A percentile compares a stretch with the other conserved stretches of the same genome.
Evolutionary conservation across 2,329 filamentous ascomycete genomes (phyloP).

Genomic region (Aspergillus cejpii): DNA sequence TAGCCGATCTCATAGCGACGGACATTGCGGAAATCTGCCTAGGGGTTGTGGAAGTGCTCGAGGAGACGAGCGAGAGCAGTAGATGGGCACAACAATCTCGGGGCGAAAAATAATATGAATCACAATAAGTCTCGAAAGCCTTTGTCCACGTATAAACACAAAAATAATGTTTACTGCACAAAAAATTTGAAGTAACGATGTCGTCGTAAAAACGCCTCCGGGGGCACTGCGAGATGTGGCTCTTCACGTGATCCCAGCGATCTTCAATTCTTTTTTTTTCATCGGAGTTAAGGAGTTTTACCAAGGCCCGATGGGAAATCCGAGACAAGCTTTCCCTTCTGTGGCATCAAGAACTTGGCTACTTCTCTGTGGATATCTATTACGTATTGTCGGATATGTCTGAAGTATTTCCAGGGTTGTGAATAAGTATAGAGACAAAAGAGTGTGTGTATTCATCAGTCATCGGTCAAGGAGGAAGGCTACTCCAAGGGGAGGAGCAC

Average conservation of each 20-base stretch:
- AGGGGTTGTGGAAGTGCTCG: conserved; percentile 21
- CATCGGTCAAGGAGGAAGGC: background rate
- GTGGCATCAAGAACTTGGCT: background rate
- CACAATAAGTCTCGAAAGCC: background rate
- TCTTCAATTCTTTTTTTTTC: conserved; percentile 9
- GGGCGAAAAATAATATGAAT: background rate
- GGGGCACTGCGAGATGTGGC: conserved; percentile 9
- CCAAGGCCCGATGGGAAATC: background rate
- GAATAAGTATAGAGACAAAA: too few relatives aligned
- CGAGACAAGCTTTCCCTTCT: conserved; percentile 3
- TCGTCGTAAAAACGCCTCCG: conserved; percentile 10
- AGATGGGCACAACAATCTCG: conserved; percentile 12
- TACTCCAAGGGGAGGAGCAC: too few relatives aligned
- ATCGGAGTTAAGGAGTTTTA: conserved; percentile 8
- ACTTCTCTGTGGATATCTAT: background rate
- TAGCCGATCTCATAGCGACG: conserved; percentile 36
- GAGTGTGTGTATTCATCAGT: too few relatives aligned
- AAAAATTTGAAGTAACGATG: conserved; percentile 9
- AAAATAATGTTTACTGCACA: conserved; percentile 3
- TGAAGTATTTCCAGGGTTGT: too few relatives aligned
- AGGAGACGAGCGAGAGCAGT: conserved; percentile 17
- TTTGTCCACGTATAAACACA: background rate
- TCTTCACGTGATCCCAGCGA: conserved; percentile 14
- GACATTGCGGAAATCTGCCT: conserved; percentile 33
- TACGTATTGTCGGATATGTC: background rate